phyloP scores from a whole-genome alignment of 1,284 basidiomycete species.

The Malassezia yamatoensis region DNA sequence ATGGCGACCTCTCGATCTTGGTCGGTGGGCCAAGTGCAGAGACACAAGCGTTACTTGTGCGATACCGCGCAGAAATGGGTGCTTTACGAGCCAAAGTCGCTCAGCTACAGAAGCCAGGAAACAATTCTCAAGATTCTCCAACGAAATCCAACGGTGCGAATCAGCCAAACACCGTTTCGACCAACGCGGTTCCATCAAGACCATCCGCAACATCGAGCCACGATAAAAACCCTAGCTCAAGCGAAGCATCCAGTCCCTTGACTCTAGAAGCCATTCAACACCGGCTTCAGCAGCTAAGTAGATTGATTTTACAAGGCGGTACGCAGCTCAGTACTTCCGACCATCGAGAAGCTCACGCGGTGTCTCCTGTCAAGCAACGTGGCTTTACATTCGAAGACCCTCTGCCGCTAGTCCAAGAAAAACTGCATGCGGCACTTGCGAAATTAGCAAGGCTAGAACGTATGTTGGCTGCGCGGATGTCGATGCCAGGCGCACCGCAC shows the following conservation, averaged over 20 bases:
- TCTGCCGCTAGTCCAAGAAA: slow-evolving; percentile 31
- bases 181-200: background rate
- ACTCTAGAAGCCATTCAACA: slow-evolving; percentile 27
- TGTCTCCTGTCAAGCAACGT: slow-evolving; percentile 26
- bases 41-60: slow-evolving; percentile 32
- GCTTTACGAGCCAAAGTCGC: slow-evolving; percentile 30
- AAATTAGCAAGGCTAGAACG: slow-evolving; percentile 22
- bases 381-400: slow-evolving; percentile 28
- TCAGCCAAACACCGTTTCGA: background rate
- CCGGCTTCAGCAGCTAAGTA: slow-evolving; percentile 33
- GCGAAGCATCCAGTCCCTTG: background rate
- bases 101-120: slow-evolving; percentile 17
- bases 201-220: background rate
- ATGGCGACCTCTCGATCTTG: slow-evolving; percentile 12
- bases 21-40: slow-evolving; percentile 25
- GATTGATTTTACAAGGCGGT: slow-evolving; percentile 33
- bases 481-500: slow-evolving; percentile 11
- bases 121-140: background rate
- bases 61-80: slow-evolving; percentile 37
- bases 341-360: slow-evolving; percentile 16
- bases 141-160: background rate
- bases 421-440: slow-evolving; percentile 31
- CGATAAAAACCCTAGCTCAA: background rate
- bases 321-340: background rate
- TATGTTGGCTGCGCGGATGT: slow-evolving; percentile 24